Conservation (phyloP, 2,329 filamentous ascomycete genomes). For the Magnaporthiopsis poae region DNA sequence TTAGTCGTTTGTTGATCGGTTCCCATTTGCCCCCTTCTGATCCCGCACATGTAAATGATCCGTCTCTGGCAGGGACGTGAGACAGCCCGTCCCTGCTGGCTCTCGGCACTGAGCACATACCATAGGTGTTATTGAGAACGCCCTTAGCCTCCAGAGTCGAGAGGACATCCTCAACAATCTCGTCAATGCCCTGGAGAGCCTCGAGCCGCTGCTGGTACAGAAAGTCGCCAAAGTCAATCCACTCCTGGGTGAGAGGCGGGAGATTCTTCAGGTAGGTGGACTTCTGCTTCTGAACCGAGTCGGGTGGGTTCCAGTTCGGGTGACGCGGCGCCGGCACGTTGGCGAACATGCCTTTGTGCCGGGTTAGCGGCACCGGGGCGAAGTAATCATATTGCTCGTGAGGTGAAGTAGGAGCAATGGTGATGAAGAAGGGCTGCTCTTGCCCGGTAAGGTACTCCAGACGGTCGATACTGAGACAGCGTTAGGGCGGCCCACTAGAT, state of each 20-base stretch:
- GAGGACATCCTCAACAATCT: constrained; percentile 24
- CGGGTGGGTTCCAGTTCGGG: constrained; percentile 18
- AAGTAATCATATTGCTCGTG: constrained; percentile 9
- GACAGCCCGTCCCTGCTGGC: not conserved
- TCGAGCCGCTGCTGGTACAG: constrained; percentile 16
- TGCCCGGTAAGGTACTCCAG: constrained; percentile 13
- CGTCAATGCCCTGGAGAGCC: constrained; percentile 22
- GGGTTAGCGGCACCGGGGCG: not conserved
- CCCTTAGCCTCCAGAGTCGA: constrained; percentile 18
- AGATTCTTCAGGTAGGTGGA: constrained; percentile 14
- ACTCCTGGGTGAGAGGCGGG: constrained; percentile 13
- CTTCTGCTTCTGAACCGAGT: constrained; percentile 13
- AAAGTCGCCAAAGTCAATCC: constrained; percentile 13
- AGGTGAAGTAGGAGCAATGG: constrained; percentile 15
- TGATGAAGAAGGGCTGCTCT: constrained; percentile 15
- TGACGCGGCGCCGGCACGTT: constrained; percentile 12
- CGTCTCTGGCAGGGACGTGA: too few relatives aligned
- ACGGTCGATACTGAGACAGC: constrained; percentile 10
- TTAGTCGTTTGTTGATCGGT: not conserved
- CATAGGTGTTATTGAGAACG: constrained; percentile 19
- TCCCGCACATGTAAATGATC: not conserved
- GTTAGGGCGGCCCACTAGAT: not conserved
- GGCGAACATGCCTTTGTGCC: constrained; percentile 15
- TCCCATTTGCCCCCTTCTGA: too few relatives aligned
- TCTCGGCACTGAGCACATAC: not conserved